A percentile compares a stretch with the other conserved stretches of the same genome.
Conservation (phyloP, 805 yeast species). For the Kockiozyma suomiensis region DNA sequence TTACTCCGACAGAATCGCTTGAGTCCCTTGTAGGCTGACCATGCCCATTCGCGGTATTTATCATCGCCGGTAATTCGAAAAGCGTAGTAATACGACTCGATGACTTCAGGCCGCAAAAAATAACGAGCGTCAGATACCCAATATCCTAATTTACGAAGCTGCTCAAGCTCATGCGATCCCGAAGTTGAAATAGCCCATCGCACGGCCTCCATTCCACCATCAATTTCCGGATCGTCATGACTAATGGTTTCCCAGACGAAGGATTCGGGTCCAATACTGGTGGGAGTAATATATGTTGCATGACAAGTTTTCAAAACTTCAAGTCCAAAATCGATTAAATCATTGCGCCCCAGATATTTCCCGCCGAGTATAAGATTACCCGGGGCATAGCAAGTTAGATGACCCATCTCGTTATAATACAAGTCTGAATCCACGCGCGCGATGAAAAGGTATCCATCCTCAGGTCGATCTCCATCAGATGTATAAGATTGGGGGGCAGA, state of each 20-base stretch:
- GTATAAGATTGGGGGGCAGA: constrained; percentile 18
- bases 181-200: constrained; percentile 25
- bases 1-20: constrained; percentile 38
- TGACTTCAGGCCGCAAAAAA: constrained; percentile 53
- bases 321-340: constrained; percentile 23
- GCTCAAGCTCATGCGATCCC: constrained; percentile 28
- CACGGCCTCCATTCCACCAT: constrained; percentile 8
- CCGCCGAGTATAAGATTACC: constrained; percentile 34
- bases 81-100: constrained; percentile 55
- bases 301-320: constrained; percentile 29
- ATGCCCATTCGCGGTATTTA: constrained; percentile 53
- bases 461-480: constrained; percentile 19
- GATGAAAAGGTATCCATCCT: constrained; percentile 22
- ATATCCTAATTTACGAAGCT: constrained; percentile 22
- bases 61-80: constrained; percentile 56
- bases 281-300: constrained; percentile 27
- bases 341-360: constrained; percentile 17
- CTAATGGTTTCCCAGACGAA: constrained; percentile 25
- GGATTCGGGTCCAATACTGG: constrained; percentile 31
- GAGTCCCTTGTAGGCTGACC: constrained; percentile 46
- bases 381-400: constrained; percentile 28
- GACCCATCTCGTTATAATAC: constrained; percentile 33
- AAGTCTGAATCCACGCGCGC: constrained; percentile 13
- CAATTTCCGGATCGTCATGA: neutral
- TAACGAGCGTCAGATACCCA: constrained; percentile 41